A percentile compares a stretch with the other conserved stretches of the same genome.
These are phyloP conservation scores for Dendrobium nobile DNA, from an alignment of 106 monocot genomes.

Conservation along the genomic window DNA sequence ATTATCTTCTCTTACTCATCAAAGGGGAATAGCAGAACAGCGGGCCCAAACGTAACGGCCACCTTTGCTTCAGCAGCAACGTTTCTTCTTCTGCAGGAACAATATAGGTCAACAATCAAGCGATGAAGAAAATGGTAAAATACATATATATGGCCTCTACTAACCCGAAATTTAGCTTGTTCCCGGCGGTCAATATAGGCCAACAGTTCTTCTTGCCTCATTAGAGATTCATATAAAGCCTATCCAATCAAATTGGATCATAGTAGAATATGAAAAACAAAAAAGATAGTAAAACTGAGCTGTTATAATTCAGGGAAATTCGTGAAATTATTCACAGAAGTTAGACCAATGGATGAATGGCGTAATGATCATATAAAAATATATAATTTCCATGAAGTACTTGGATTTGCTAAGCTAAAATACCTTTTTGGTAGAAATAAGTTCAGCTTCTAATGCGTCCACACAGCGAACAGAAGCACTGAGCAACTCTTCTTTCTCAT, in stretches of 20 bases:
- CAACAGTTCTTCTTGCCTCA: constrained; percentile 25
- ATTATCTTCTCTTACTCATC: background rate
- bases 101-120: background rate
- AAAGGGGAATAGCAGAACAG: background rate
- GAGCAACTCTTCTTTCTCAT: constrained; percentile 87
- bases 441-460: constrained; percentile 92
- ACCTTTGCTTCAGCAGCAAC: constrained; percentile 2
- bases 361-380: background rate
- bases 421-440: constrained; percentile 72
- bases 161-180: constrained; percentile 17
- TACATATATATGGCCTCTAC: background rate
- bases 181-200: constrained; percentile 21
- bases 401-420: background rate
- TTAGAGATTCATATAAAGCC: constrained; percentile 18
- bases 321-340: background rate
- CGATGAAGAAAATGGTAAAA: background rate
- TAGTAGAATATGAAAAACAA: background rate
- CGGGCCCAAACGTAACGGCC: background rate
- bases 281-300: too few species aligned
- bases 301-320: too few species aligned
- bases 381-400: too few species aligned
- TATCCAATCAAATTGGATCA: constrained; percentile 1
- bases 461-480: constrained; percentile 77
- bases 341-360: background rate
- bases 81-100: constrained; percentile 8